These are phyloP conservation scores for Penicillium sp. DNA, from an alignment of 2,329 filamentous ascomycete genomes.

Conservation along the genomic window DNA sequence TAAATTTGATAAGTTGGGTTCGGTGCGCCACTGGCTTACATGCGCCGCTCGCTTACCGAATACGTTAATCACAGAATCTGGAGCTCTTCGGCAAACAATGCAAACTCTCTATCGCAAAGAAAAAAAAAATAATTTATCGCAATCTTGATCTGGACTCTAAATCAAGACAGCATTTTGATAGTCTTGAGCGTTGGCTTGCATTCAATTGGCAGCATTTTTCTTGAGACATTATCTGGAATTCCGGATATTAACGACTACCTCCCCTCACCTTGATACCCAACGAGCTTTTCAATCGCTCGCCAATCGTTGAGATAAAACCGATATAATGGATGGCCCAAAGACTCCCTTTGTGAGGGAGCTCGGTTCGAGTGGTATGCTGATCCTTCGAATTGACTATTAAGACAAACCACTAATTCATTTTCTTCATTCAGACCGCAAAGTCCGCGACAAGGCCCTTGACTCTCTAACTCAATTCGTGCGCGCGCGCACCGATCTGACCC, in stretches of 20 bases:
- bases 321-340: constrained; percentile 45
- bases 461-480: constrained; percentile 77
- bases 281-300: constrained; percentile 3
- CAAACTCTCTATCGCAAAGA: constrained; percentile 24
- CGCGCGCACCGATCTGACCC: constrained; percentile 59
- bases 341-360: constrained; percentile 78
- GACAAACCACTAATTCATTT: constrained; percentile 5
- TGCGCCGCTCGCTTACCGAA: no score
- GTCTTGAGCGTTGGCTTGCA: constrained; percentile 1
- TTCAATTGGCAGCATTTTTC: background rate
- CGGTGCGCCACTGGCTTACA: background rate
- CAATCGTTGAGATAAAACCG: constrained; percentile 11
- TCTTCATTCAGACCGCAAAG: constrained; percentile 65
- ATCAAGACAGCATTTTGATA: constrained; percentile 8
- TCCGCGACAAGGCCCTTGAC: constrained; percentile 72
- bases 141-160: constrained; percentile 7
- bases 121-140: constrained; percentile 31
- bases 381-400: background rate
- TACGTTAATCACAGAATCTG: background rate
- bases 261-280: background rate
- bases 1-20: background rate
- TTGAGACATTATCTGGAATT: background rate
- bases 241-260: constrained; percentile 1
- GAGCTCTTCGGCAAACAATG: constrained; percentile 19
- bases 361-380: constrained; percentile 71